Evolutionary conservation across 257 asterid species (phyloP).

Genomic region (Solanum pennellii): DNA sequence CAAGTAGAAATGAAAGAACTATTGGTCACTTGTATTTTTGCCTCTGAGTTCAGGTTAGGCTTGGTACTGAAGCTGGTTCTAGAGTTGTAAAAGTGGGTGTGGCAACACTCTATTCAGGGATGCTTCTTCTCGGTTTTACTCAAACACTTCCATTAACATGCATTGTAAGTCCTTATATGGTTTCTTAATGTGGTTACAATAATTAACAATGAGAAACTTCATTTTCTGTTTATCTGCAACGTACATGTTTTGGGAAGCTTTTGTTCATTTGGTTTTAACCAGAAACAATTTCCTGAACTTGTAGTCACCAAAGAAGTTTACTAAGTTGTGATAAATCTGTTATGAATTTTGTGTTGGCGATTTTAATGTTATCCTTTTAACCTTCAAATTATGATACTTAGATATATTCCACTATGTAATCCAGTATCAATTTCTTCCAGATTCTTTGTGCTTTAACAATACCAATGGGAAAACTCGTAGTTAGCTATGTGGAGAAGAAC

Average conservation of each 20-base stretch:
- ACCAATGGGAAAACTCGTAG: conserved; percentile 48
- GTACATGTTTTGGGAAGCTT: neutral
- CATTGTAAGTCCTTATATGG: conserved; percentile 25
- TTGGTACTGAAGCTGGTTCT: conserved; percentile 58
- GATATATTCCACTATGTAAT: neutral
- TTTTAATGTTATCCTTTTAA: neutral
- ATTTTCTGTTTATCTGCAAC: neutral
- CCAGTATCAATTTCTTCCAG: conserved; percentile 22
- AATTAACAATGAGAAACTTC: neutral
- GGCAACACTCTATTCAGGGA: conserved; percentile 33
- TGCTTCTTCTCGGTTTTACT: conserved; percentile 42
- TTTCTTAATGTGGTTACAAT: neutral
- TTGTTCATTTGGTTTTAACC: neutral
- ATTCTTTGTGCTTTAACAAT: conserved; percentile 48
- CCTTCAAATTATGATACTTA: neutral
- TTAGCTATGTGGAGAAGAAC: conserved; percentile 46
- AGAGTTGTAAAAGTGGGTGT: conserved; percentile 48
- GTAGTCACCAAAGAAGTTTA: neutral
- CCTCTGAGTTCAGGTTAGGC: conserved; percentile 46
- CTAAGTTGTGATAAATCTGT: neutral
- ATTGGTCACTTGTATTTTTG: neutral
- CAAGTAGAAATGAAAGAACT: neutral
- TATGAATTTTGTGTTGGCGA: neutral
- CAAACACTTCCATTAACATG: conserved; percentile 59
- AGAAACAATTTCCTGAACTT: neutral